Percentiles rank a stretch among this genome's conserved stretches.
These are phyloP conservation scores for Postia placenta DNA, from an alignment of 768 basidiomycete genomes.

Conservation along the genomic window DNA sequence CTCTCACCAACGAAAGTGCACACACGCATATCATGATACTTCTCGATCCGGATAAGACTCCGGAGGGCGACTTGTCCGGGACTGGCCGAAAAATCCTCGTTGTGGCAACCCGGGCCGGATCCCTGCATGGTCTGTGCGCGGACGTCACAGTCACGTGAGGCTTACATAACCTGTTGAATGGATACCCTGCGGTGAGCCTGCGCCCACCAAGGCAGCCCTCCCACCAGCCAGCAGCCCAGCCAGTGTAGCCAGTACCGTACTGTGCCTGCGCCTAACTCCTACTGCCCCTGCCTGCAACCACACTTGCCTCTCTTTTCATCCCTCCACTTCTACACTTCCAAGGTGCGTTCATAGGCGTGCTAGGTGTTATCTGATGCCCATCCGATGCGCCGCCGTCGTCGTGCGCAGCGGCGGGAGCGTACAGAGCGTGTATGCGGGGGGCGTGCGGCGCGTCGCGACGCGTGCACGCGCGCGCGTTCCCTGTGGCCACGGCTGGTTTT, in stretches of 20 bases:
- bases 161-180: slow-evolving; percentile 16
- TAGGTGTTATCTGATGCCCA: slow-evolving; percentile 14
- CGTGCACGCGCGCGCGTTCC: slow-evolving; percentile 17
- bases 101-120: no score
- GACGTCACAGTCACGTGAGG: slow-evolving; percentile 9
- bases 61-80: no score
- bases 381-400: slow-evolving; percentile 12
- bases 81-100: no score
- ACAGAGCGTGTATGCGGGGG: slow-evolving; percentile 2
- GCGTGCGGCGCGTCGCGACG: slow-evolving; percentile 17
- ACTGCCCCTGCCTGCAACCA: neutral
- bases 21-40: no score
- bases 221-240: slow-evolving; percentile 17
- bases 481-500: slow-evolving; percentile 4
- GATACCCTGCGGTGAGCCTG: slow-evolving; percentile 13
- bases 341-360: slow-evolving; percentile 9
- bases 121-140: slow-evolving; percentile 19
- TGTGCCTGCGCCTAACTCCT: slow-evolving; percentile 15
- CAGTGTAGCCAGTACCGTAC: slow-evolving; percentile 15
- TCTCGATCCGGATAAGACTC: no score
- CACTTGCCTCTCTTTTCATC: neutral
- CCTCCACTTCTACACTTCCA: slow-evolving; percentile 6
- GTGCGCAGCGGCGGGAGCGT: slow-evolving; percentile 6
- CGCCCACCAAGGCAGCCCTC: slow-evolving; percentile 18
- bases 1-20: no score